Base-by-base conservation (phyloP, 2,329 filamentous ascomycete genomes). In the Rhytidhysteron rufulum region DNA sequence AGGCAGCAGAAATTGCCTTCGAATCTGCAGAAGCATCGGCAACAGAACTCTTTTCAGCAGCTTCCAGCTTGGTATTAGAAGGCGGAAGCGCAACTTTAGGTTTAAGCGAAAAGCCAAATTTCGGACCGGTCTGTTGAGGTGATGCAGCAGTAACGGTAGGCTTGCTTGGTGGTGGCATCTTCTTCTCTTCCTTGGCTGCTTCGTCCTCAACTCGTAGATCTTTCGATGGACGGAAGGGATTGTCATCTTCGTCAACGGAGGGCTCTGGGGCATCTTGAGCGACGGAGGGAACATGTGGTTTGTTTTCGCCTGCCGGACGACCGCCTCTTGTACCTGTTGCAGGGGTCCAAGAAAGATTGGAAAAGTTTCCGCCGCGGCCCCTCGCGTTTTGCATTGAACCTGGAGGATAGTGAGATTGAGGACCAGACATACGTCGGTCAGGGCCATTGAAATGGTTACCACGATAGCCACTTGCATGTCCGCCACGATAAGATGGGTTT, bases 31-130 rank as follows among this genome's bases (percentile, higher is more conserved):
- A 38, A 62, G 73, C 53, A 60, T 70, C 72, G 69, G 71, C 50
- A n/a, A 27, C 24, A 52, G 31, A 8, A 47, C 33, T 3, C 48
- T 37, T 63, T 69, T 52, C 63, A 67, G 38, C 24, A 49, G 54
- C 31, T 57, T 50, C 7, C 54, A 47, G 32, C 58, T 45, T 11
- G 69, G 67, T 38, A 78, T 70, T 68, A 42, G 73, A 71, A 45
- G 76, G 70, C 19, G 71, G 68, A 16, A 82, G 73, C 3, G 76
- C 73, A 9, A 74, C 76, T 31, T 85, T 78, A 8, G 83, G 78
- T 62, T 96, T 96, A 65, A 97, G 88, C 1, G 89, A 88, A 63
- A 97, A 97, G 62, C 88, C 94, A 57, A 96, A 94, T 66, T 91
- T 93, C 32, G 81, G 80, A 3, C 71, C 70, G 43, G 72, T 70